Conservation (phyloP, 768 basidiomycete species). For the Imleria badia region DNA sequence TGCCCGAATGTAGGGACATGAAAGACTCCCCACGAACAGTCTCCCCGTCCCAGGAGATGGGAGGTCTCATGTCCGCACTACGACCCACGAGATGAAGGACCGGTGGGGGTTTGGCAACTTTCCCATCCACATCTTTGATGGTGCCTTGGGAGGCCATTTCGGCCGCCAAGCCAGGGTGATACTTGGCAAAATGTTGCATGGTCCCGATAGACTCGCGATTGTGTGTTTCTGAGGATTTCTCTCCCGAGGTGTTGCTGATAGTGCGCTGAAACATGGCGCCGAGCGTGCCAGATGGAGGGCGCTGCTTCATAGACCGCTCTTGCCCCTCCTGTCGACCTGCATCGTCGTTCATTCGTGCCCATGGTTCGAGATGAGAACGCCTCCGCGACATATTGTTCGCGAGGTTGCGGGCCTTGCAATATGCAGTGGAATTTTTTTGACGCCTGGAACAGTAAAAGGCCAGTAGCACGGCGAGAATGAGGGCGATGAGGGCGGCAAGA, state of each 20-base stretch:
- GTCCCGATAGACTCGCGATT: conserved; percentile 31
- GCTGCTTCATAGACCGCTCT: conserved; percentile 41
- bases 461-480: conserved; percentile 49
- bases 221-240: conserved; percentile 42
- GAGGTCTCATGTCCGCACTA: conserved; percentile 34
- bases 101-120: conserved; percentile 29
- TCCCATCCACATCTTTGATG: conserved; percentile 18
- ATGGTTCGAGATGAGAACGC: conserved; percentile 44
- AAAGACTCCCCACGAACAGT: conserved; percentile 47
- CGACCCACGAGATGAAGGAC: conserved; percentile 46
- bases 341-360: conserved; percentile 57
- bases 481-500: conserved; percentile 54
- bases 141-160: conserved; percentile 45
- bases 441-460: conserved; percentile 54
- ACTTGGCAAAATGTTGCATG: conserved; percentile 52
- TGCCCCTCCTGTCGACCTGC: conserved; percentile 49
- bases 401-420: conserved; percentile 37
- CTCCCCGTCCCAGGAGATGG: conserved; percentile 55
- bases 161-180: conserved; percentile 53
- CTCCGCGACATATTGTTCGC: conserved; percentile 46
- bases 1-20: conserved; percentile 45
- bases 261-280: conserved; percentile 61
- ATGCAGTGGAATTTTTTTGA: conserved; percentile 22
- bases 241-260: conserved; percentile 53
- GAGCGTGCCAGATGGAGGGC: conserved; percentile 43